Conservation (phyloP, 148 eudicot genomes). For the Talinum fruticosum region DNA sequence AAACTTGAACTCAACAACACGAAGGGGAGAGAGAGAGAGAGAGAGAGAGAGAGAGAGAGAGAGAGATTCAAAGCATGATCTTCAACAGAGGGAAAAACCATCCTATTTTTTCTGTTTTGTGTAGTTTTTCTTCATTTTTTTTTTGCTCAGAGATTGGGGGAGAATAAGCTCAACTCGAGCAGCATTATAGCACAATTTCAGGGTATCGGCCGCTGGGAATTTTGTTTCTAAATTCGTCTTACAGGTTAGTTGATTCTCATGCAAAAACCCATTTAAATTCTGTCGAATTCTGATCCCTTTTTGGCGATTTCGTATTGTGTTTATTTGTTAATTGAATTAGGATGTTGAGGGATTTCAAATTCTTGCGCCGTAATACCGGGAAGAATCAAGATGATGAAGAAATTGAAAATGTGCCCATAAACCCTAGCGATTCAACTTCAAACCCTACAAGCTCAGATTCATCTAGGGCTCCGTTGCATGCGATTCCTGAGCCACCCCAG, state of each 20-base stretch:
- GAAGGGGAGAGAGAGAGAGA: conserved; percentile 13
- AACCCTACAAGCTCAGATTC: conserved; percentile 25
- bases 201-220: conserved; percentile 31
- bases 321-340: conserved; percentile 22
- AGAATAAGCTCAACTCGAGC: conserved; percentile 5
- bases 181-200: conserved; percentile 33
- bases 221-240: conserved; percentile 41
- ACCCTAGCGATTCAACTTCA: conserved; percentile 32
- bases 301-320: neutral
- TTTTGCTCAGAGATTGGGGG: conserved; percentile 4
- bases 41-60: conserved; percentile 17
- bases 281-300: neutral
- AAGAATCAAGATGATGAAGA: conserved; percentile 49
- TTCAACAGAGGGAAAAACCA: neutral
- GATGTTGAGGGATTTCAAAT: conserved; percentile 64
- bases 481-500: conserved; percentile 48
- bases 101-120: neutral
- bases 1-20: neutral
- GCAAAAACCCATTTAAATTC: neutral
- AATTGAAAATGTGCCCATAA: conserved; percentile 64
- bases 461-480: conserved; percentile 48
- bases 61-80: conserved; percentile 9
- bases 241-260: conserved; percentile 35
- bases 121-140: neutral
- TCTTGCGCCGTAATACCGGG: conserved; percentile 44